Evolutionary conservation across 2,329 filamentous ascomycete species (phyloP).

Genomic region (Amauroascus niger): DNA sequence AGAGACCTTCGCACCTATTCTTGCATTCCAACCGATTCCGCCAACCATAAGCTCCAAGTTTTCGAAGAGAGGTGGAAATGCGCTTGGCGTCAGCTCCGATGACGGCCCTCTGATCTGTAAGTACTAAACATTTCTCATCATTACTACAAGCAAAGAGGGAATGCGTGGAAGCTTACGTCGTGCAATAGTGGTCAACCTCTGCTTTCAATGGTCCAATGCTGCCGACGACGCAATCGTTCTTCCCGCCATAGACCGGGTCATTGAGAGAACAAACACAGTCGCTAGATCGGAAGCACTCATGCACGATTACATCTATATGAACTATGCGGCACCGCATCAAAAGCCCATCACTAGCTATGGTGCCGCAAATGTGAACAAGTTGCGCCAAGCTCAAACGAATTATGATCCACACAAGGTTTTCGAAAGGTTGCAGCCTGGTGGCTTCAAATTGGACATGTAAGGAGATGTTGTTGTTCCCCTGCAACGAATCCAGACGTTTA

Average conservation of each 20-base stretch:
- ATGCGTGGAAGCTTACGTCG: too few species aligned
- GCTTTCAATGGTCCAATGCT: slow-evolving; percentile 26
- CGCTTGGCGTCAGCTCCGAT: slow-evolving; percentile 21
- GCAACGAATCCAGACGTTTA: too few species aligned
- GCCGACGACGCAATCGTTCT: slow-evolving; percentile 28
- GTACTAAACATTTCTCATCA: background rate
- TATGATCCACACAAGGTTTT: slow-evolving; percentile 19
- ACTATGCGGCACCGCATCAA: slow-evolving; percentile 21
- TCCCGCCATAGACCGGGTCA: slow-evolving; percentile 21
- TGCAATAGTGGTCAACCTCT: slow-evolving; percentile 22
- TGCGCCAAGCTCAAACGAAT: slow-evolving; percentile 16
- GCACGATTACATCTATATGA: slow-evolving; percentile 19
- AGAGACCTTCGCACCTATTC: slow-evolving; percentile 15
- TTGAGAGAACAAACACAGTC: slow-evolving; percentile 23
- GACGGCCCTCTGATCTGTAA: slow-evolving; percentile 15
- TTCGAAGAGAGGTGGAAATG: slow-evolving; percentile 23
- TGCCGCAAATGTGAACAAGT: slow-evolving; percentile 16
- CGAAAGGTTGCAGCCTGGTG: slow-evolving; percentile 33
- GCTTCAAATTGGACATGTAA: slow-evolving; percentile 34
- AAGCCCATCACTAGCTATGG: slow-evolving; percentile 20
- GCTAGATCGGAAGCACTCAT: slow-evolving; percentile 25
- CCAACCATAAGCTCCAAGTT: slow-evolving; percentile 13
- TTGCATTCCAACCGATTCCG: slow-evolving; percentile 23
- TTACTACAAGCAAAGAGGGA: background rate
- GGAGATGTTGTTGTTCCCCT: too few species aligned